These are phyloP conservation scores for Hymenoscyphus infarciens DNA, from an alignment of 2,329 filamentous ascomycete species.

Conservation along the genomic window DNA sequence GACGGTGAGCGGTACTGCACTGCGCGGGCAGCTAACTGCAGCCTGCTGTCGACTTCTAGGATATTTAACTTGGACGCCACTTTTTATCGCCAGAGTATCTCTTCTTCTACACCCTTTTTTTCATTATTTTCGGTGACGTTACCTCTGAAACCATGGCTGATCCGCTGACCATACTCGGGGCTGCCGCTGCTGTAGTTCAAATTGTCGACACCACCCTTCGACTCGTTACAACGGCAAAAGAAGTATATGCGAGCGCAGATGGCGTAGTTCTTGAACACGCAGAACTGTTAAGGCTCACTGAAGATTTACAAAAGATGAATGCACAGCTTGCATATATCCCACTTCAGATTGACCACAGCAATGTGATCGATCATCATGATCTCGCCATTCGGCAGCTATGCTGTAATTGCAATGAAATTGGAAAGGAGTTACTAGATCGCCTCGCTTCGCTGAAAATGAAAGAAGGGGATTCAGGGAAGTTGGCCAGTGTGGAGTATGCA, in stretches of 20 bases:
- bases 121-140: too few species aligned
- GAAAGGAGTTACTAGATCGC: constrained; percentile 6
- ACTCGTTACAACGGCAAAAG: constrained; percentile 3
- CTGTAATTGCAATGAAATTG: constrained; percentile 8
- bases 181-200: constrained; percentile 7
- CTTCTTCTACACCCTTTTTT: too few species aligned
- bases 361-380: too few species aligned
- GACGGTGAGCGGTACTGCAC: too few species aligned
- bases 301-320: background rate
- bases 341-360: too few species aligned
- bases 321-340: too few species aligned
- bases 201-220: constrained; percentile 4
- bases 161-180: constrained; percentile 9
- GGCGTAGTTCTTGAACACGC: constrained; percentile 6
- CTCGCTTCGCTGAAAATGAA: constrained; percentile 5
- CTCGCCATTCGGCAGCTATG: constrained; percentile 8
- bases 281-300: constrained; percentile 4
- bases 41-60: too few species aligned
- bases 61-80: too few species aligned
- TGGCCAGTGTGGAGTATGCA: background rate
- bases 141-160: background rate
- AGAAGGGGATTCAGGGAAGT: background rate
- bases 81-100: too few species aligned
- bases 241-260: constrained; percentile 5
- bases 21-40: too few species aligned